These are phyloP conservation scores for Tilletiaria anomala DNA, from an alignment of 1,284 basidiomycete genomes.

Conservation along the genomic window DNA sequence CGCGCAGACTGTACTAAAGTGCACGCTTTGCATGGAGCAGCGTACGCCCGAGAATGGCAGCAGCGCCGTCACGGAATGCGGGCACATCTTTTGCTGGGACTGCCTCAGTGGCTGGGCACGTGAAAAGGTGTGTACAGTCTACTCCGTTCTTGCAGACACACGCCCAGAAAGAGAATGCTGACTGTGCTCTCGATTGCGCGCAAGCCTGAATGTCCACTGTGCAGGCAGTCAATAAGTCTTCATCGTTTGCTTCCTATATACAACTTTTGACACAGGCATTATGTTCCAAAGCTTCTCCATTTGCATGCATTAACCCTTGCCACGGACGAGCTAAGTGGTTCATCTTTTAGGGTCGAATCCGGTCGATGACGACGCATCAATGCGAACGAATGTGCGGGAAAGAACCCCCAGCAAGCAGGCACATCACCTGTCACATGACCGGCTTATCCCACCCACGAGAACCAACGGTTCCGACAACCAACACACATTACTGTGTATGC, in stretches of 20 bases:
- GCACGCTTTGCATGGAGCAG: slow-evolving; percentile 39
- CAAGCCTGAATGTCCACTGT: slow-evolving; percentile 20
- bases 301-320: too few species aligned
- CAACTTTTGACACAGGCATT: slow-evolving; percentile 25
- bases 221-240: slow-evolving; percentile 11
- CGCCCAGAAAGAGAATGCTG: slow-evolving; percentile 1
- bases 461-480: too few species aligned
- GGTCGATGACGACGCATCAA: too few species aligned
- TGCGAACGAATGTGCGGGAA: too few species aligned
- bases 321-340: too few species aligned
- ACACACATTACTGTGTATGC: too few species aligned
- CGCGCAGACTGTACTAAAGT: slow-evolving; percentile 18
- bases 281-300: too few species aligned
- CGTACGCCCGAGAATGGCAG: slow-evolving; percentile 22
- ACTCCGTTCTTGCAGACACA: not conserved
- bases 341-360: too few species aligned
- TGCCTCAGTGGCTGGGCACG: slow-evolving; percentile 76
- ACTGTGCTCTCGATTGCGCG: not conserved
- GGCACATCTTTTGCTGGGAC: slow-evolving; percentile 84
- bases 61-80: slow-evolving; percentile 80
- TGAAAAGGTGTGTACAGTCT: slow-evolving; percentile 51
- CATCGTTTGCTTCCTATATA: slow-evolving; percentile 18
- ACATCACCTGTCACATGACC: too few species aligned
- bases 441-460: too few species aligned
- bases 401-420: too few species aligned